phyloP scores from a whole-genome alignment of 305 asterid species.

The Fraxinus paxiana region DNA sequence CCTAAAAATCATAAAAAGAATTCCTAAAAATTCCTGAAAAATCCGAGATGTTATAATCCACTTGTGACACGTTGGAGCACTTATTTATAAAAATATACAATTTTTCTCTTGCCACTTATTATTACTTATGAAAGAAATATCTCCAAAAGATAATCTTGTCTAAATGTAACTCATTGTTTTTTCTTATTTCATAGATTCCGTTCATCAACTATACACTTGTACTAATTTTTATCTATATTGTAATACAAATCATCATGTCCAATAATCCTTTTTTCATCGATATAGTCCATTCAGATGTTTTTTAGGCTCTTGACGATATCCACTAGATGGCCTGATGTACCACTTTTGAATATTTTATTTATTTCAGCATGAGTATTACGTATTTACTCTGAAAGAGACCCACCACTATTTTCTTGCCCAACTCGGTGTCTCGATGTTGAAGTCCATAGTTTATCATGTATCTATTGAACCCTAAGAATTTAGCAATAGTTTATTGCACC shows the following conservation, averaged over 20 bases:
- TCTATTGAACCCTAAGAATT: not conserved
- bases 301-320: not conserved
- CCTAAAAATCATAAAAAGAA: no score
- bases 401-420: not conserved
- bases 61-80: not conserved
- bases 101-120: not conserved
- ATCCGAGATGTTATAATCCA: not conserved
- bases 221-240: not conserved
- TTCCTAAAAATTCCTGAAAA: not conserved
- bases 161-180: not conserved
- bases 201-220: not conserved
- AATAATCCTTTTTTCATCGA: not conserved
- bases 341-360: not conserved
- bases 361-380: not conserved
- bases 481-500: not conserved
- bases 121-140: not conserved
- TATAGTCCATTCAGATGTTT: not conserved
- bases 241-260: not conserved
- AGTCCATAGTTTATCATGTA: not conserved
- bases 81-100: no score
- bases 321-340: not conserved
- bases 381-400: not conserved
- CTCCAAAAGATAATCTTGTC: not conserved
- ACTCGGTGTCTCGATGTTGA: not conserved
- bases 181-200: not conserved